Evolutionary conservation across 2,329 filamentous ascomycete species (phyloP).

Genomic region (Dactylonectria macrodidyma): DNA sequence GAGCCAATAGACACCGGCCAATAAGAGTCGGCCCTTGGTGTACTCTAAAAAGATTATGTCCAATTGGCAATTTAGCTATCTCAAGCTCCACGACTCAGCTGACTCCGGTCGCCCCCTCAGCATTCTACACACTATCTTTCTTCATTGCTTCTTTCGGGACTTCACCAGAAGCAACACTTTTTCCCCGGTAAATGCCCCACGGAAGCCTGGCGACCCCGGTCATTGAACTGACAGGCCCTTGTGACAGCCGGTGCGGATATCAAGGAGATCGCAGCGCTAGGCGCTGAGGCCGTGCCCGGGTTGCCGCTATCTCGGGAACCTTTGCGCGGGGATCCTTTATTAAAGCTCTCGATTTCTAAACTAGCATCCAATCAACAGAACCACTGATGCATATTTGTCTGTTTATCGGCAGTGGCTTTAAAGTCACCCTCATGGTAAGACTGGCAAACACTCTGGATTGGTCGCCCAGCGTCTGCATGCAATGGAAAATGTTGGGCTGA

Average conservation of each 20-base stretch:
- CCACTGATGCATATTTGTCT: constrained; percentile 33
- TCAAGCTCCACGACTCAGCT: not conserved
- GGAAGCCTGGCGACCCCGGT: not conserved
- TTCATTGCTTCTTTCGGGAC: not conserved
- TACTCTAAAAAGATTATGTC: not conserved
- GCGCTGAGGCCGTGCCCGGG: constrained; percentile 51
- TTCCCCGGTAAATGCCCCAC: constrained; percentile 51
- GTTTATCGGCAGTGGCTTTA: constrained; percentile 60
- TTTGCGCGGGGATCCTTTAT: constrained; percentile 51
- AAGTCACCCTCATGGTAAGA: constrained; percentile 62
- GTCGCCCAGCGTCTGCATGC: not conserved
- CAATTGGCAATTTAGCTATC: not conserved
- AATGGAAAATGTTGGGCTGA: constrained; percentile 5
- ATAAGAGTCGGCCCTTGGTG: not conserved
- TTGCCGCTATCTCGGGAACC: constrained; percentile 58
- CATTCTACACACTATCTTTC: not conserved
- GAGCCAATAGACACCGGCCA: constrained; percentile 21
- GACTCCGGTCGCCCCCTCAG: not conserved
- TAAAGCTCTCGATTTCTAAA: not conserved
- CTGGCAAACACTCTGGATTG: not conserved
- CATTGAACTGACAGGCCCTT: not conserved
- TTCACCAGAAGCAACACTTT: constrained; percentile 55
- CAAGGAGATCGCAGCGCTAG: constrained; percentile 53
- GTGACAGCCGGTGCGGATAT: constrained; percentile 49
- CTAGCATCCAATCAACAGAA: not conserved